Evolutionary conservation across 805 yeast genomes (phyloP).

Genomic region (Nakazawaea siamensis): DNA sequence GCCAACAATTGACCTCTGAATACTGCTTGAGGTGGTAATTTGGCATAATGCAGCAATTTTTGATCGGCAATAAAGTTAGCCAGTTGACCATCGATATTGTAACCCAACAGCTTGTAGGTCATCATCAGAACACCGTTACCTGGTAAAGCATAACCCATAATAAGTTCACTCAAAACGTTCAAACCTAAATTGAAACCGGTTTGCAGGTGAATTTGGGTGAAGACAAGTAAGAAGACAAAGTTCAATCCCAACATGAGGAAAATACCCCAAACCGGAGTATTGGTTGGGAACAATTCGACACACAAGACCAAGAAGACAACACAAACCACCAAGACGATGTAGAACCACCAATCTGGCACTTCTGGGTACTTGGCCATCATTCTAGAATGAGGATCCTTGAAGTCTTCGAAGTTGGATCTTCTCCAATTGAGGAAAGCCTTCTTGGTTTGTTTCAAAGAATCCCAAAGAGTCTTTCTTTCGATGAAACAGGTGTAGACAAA

Average conservation of each 20-base stretch:
- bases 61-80: slow-evolving; percentile 49
- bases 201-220: slow-evolving; percentile 36
- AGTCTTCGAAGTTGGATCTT: slow-evolving; percentile 16
- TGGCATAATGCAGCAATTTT: slow-evolving; percentile 49
- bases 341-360: slow-evolving; percentile 46
- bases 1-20: slow-evolving; percentile 37
- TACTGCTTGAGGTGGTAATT: slow-evolving; percentile 50
- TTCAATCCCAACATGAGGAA: slow-evolving; percentile 45
- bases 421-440: slow-evolving; percentile 17
- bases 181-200: slow-evolving; percentile 41
- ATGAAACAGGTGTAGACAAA: slow-evolving; percentile 38
- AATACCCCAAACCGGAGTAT: slow-evolving; percentile 55
- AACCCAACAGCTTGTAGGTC: slow-evolving; percentile 43
- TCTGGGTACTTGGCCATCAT: slow-evolving; percentile 52
- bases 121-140: slow-evolving; percentile 48
- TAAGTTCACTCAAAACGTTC: slow-evolving; percentile 46
- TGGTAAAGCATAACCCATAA: slow-evolving; percentile 47
- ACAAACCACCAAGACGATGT: slow-evolving; percentile 22
- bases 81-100: slow-evolving; percentile 58
- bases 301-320: slow-evolving; percentile 24
- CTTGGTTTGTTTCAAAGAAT: slow-evolving; percentile 28
- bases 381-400: slow-evolving; percentile 45
- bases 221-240: slow-evolving; percentile 41
- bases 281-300: slow-evolving; percentile 36
- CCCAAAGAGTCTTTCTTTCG: slow-evolving; percentile 35